Conservation (phyloP, 768 basidiomycete species). For the Sporobolomyces pararoseus region DNA sequence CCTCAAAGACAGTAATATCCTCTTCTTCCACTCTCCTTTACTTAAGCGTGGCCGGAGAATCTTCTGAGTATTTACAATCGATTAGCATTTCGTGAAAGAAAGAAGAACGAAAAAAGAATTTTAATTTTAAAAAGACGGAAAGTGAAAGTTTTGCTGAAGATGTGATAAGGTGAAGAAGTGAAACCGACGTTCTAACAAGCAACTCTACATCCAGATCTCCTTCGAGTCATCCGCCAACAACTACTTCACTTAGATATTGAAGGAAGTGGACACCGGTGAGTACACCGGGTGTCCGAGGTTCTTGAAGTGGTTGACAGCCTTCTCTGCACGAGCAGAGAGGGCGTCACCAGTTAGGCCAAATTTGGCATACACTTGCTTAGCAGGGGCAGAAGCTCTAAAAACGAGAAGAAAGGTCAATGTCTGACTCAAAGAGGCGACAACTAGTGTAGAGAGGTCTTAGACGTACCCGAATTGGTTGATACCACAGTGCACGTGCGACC, state of each 20-base stretch:
- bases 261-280: conserved; percentile 22
- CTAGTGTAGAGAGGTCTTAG: background rate
- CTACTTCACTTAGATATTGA: conserved; percentile 18
- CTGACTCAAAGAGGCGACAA: conserved; percentile 66
- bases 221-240: background rate
- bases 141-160: too few relatives aligned
- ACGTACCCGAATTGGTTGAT: conserved; percentile 59
- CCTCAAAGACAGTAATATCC: too few relatives aligned
- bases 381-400: conserved; percentile 73
- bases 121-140: too few relatives aligned
- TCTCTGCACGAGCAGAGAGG: conserved; percentile 76
- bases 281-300: conserved; percentile 55
- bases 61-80: too few relatives aligned
- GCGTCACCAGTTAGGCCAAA: conserved; percentile 77
- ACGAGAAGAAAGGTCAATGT: conserved; percentile 36
- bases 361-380: conserved; percentile 84
- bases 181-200: too few relatives aligned
- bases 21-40: too few relatives aligned
- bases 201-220: too few relatives aligned
- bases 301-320: conserved; percentile 83
- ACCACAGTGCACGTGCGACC: conserved; percentile 70
- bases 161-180: too few relatives aligned
- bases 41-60: too few relatives aligned
- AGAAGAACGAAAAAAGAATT: too few relatives aligned
- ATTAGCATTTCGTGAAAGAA: too few relatives aligned